A percentile compares a stretch with the other conserved stretches of the same genome.
phyloP scores from a whole-genome alignment of 139 green algal species.

The Haematococcus sp. region DNA sequence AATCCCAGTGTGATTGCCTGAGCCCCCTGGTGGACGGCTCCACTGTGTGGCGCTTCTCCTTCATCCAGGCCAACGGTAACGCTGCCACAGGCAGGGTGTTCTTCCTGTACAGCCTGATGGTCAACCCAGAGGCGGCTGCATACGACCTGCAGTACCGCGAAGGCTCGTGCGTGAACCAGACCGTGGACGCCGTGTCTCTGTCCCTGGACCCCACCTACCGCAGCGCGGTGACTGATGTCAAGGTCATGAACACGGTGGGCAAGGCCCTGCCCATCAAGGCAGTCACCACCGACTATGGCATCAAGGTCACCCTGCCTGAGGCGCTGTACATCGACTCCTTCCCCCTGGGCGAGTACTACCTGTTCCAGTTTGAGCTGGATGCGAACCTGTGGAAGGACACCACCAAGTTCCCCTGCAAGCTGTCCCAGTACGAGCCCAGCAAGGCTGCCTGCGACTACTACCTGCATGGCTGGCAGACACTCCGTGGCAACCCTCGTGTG shows the following conservation, averaged over 20 bases:
- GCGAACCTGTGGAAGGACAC: constrained; percentile 16
- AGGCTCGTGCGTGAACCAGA: constrained; percentile 39
- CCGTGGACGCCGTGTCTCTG: constrained; percentile 29
- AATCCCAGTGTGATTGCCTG: constrained; percentile 32
- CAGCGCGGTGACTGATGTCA: neutral
- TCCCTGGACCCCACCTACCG: constrained; percentile 9
- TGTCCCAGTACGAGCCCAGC: constrained; percentile 8
- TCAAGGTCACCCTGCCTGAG: constrained; percentile 10
- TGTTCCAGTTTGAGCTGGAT: constrained; percentile 23
- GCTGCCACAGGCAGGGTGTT: neutral
- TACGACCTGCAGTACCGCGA: constrained; percentile 16
- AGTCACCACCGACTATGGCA: neutral
- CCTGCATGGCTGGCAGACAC: constrained; percentile 36
- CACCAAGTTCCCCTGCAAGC: constrained; percentile 25
- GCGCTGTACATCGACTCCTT: constrained; percentile 10
- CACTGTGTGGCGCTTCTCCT: constrained; percentile 29
- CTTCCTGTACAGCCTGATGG: constrained; percentile 8
- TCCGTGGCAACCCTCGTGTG: neutral
- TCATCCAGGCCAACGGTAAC: constrained; percentile 14
- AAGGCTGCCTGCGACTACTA: constrained; percentile 39
- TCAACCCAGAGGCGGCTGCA: constrained; percentile 9
- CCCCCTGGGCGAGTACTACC: constrained; percentile 11
- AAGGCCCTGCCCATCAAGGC: constrained; percentile 3
- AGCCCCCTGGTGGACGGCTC: constrained; percentile 33
- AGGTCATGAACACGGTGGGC: neutral